Evolutionary conservation across 2,329 filamentous ascomycete genomes (phyloP).

Genomic region (Tolypocladium endophyticum): DNA sequence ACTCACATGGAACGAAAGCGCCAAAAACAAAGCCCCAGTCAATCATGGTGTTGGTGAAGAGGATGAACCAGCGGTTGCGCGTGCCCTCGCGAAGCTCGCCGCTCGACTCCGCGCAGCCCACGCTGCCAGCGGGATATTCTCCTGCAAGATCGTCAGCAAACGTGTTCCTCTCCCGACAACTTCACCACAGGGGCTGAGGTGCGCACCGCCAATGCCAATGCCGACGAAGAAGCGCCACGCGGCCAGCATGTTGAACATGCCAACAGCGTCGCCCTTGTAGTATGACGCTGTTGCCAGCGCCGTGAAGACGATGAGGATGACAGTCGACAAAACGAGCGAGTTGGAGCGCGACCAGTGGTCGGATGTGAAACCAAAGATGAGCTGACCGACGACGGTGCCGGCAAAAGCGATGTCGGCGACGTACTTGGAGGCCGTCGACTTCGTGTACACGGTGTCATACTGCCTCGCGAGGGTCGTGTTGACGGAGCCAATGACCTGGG

Average conservation of each 20-base stretch:
- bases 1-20: conserved; percentile 57
- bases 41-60: conserved; percentile 85
- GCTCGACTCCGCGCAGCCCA: conserved; percentile 74
- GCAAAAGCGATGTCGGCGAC: conserved; percentile 77
- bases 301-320: conserved; percentile 79
- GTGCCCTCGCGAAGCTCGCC: conserved; percentile 72
- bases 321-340: conserved; percentile 68
- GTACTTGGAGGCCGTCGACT: conserved; percentile 60
- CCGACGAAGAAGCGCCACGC: conserved; percentile 78
- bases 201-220: conserved; percentile 62
- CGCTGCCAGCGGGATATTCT: conserved; percentile 74
- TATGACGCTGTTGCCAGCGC: conserved; percentile 70
- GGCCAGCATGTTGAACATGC: conserved; percentile 65
- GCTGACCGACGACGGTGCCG: conserved; percentile 73
- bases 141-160: conserved; percentile 21
- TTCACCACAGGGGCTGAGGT: not conserved
- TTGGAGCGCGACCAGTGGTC: conserved; percentile 81
- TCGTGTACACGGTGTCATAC: conserved; percentile 60
- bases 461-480: conserved; percentile 62
- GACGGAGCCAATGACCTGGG: conserved; percentile 77
- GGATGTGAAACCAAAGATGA: conserved; percentile 69
- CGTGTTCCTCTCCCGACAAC: no score
- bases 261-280: conserved; percentile 54
- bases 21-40: conserved; percentile 75
- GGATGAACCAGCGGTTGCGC: conserved; percentile 82